Conservation (phyloP, 2,329 filamentous ascomycete species). For the Penicillium capsulatum region DNA sequence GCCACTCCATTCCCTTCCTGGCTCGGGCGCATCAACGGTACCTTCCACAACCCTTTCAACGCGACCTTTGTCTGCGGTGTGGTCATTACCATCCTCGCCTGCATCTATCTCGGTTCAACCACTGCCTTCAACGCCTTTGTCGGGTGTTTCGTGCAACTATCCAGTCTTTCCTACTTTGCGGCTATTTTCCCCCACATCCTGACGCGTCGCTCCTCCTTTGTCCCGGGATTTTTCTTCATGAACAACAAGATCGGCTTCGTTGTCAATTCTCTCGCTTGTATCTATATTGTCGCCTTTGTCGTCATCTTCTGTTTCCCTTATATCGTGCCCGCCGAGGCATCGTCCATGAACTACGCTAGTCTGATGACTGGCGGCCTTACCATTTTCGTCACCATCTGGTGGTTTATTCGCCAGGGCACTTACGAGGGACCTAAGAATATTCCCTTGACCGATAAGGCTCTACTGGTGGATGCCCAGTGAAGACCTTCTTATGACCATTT, state of each 20-base stretch:
- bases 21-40: constrained; percentile 52
- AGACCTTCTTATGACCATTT: too few species aligned
- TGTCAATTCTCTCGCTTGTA: constrained; percentile 49
- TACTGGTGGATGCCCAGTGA: too few species aligned
- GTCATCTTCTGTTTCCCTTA: constrained; percentile 60
- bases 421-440: too few species aligned
- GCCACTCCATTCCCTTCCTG: constrained; percentile 55
- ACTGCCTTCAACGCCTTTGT: constrained; percentile 57
- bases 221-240: constrained; percentile 52
- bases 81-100: constrained; percentile 52
- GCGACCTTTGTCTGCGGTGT: constrained; percentile 54
- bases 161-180: constrained; percentile 52
- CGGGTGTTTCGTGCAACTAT: constrained; percentile 56
- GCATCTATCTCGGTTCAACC: constrained; percentile 53
- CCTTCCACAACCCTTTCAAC: constrained; percentile 56
- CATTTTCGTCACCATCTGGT: constrained; percentile 49
- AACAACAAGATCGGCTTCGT: constrained; percentile 47
- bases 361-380: constrained; percentile 52
- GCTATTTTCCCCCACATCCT: constrained; percentile 52
- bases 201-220: constrained; percentile 50
- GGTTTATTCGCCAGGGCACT: constrained; percentile 18
- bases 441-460: too few species aligned
- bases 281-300: constrained; percentile 54
- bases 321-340: constrained; percentile 43
- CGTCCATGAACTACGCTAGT: constrained; percentile 53